Evolutionary conservation across 192 early-diverging fungal species (phyloP).

Genomic region (Haplosporangium gracile): DNA sequence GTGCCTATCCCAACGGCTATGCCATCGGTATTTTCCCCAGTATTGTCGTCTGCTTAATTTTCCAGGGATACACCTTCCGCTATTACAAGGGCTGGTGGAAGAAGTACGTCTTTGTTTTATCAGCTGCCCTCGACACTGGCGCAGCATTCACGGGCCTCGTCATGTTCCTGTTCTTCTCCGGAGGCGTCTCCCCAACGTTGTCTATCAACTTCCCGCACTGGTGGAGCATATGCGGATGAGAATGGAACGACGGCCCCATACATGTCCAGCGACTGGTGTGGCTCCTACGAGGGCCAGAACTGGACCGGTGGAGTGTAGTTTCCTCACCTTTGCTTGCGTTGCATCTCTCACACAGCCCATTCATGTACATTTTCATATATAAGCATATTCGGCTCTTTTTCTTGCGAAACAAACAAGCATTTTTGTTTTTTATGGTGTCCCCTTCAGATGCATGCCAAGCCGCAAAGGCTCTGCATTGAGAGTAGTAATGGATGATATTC

Average conservation of each 20-base stretch:
- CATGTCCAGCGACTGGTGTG: slow-evolving; percentile 22
- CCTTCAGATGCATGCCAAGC: not conserved
- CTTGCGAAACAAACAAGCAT: too few species aligned
- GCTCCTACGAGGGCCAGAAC: not conserved
- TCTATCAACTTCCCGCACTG: not conserved
- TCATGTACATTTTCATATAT: not conserved
- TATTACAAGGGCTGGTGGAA: slow-evolving; percentile 66
- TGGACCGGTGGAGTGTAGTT: slow-evolving; percentile 15
- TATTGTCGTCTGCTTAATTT: slow-evolving; percentile 57
- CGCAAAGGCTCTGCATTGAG: not conserved
- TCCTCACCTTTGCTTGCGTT: not conserved
- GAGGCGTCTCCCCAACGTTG: slow-evolving; percentile 35
- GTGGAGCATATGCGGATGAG: not conserved
- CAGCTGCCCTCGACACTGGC: slow-evolving; percentile 71
- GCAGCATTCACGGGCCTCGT: slow-evolving; percentile 58
- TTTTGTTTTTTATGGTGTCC: not conserved
- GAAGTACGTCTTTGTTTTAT: slow-evolving; percentile 76
- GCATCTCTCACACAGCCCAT: not conserved
- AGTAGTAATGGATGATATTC: not conserved
- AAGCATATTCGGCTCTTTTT: not conserved
- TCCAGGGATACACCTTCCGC: slow-evolving; percentile 64
- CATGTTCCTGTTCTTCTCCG: slow-evolving; percentile 60
- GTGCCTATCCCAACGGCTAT: slow-evolving; percentile 63
- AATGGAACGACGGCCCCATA: slow-evolving; percentile 12
- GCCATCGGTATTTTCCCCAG: slow-evolving; percentile 40